A percentile compares a stretch with the other conserved stretches of the same genome.
Evolutionary conservation across 257 asterid genomes (phyloP).

Genomic region (Lycium barbarum): DNA sequence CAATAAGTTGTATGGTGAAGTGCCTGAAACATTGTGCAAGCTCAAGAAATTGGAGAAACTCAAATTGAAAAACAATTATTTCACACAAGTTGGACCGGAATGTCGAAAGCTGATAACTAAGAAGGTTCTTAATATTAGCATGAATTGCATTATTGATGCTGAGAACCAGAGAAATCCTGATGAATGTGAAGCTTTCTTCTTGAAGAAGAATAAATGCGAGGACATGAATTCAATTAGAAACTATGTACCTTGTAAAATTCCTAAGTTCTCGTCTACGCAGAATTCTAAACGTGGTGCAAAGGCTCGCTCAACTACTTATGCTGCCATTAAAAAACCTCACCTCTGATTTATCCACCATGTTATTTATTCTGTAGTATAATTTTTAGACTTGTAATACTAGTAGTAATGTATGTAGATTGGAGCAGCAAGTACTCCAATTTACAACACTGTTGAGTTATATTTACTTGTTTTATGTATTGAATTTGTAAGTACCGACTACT

Average conservation of each 20-base stretch:
- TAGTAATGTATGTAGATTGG: not conserved
- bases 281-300: not conserved
- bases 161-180: conserved; percentile 48
- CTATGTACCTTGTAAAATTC: conserved; percentile 46
- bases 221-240: conserved; percentile 36
- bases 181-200: conserved; percentile 55
- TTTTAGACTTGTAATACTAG: not conserved
- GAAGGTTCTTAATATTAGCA: conserved; percentile 50
- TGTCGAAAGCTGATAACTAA: conserved; percentile 56
- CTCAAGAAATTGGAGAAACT: conserved; percentile 34
- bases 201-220: conserved; percentile 42
- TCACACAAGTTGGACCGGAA: conserved; percentile 63
- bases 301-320: conserved; percentile 41
- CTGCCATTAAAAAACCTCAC: conserved; percentile 35
- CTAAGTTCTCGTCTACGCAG: not conserved
- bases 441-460: not conserved
- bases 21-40: conserved; percentile 66
- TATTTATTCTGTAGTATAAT: not conserved
- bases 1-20: conserved; percentile 59
- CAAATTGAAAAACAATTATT: conserved; percentile 52
- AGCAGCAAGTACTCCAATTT: not conserved
- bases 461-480: conserved; percentile 13
- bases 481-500: not conserved
- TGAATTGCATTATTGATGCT: conserved; percentile 67
- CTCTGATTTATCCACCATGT: not conserved